Conservation (phyloP, 2,329 filamentous ascomycete genomes). For the Trichoderma asperellum region DNA sequence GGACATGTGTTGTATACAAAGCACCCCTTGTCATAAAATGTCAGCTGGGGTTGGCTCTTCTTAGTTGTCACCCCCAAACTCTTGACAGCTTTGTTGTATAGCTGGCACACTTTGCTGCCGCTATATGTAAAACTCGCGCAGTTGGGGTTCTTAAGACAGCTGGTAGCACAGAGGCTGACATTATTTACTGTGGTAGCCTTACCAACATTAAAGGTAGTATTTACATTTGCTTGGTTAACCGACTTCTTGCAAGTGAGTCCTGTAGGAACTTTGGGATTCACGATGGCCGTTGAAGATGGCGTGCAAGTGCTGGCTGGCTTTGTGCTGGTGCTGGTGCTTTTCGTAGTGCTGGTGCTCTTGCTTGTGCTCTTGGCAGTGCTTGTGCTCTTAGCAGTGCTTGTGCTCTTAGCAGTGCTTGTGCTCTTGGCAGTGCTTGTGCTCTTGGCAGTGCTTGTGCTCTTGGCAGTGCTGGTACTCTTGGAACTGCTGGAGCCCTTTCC, state of each 20-base stretch:
- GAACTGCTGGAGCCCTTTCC: background rate
- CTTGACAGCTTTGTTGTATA: background rate
- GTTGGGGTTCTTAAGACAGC: background rate
- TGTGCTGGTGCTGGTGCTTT: background rate
- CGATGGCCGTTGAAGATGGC: too few relatives aligned
- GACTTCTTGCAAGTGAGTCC: too few relatives aligned
- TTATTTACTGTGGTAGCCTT: background rate
- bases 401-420: background rate
- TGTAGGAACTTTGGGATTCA: too few relatives aligned
- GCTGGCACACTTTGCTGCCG: background rate
- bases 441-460: background rate
- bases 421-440: background rate
- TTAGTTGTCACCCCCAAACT: background rate
- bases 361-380: background rate
- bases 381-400: background rate
- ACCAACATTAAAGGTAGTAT: background rate
- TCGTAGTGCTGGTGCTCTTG: background rate
- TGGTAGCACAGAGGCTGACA: background rate
- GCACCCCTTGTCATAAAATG: background rate
- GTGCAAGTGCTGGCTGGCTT: background rate
- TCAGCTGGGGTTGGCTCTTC: background rate
- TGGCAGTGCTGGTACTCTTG: background rate
- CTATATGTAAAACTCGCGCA: background rate
- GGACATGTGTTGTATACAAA: background rate
- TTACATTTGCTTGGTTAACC: background rate